These are phyloP conservation scores for Zasmidium citrigriseum DNA, from an alignment of 2,329 filamentous ascomycete genomes.

Conservation along the genomic window DNA sequence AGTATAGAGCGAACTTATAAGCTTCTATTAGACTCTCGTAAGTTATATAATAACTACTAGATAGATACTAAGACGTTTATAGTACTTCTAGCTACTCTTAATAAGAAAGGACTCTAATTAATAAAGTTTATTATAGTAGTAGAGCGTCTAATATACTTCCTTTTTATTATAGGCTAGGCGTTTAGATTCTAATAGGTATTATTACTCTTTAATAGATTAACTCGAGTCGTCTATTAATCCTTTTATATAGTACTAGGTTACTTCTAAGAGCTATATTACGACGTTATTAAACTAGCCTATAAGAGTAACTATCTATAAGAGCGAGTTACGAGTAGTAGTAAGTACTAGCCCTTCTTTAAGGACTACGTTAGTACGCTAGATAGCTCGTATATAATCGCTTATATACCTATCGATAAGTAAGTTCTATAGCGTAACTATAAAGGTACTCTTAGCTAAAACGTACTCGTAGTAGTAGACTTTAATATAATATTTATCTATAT, in stretches of 20 bases:
- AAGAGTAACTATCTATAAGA: neutral
- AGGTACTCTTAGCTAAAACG: neutral
- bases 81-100: neutral
- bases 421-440: neutral
- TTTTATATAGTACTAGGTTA: neutral
- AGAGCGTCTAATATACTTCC: neutral
- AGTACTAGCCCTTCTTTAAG: conserved; percentile 3
- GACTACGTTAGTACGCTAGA: conserved; percentile 1
- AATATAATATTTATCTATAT: conserved; percentile 4
- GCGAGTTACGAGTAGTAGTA: neutral
- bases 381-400: conserved; percentile 1
- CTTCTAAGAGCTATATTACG: neutral
- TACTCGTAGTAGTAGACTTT: conserved; percentile 1
- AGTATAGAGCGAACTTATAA: too few relatives aligned
- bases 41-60: neutral
- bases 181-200: neutral
- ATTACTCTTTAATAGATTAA: neutral
- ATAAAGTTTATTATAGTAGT: neutral
- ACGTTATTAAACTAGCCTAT: neutral
- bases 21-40: too few relatives aligned
- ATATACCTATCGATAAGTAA: neutral
- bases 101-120: neutral
- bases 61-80: neutral
- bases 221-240: neutral
- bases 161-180: neutral